phyloP scores from a whole-genome alignment of 2,329 filamentous ascomycete species.

The Cercospora berteroae region DNA sequence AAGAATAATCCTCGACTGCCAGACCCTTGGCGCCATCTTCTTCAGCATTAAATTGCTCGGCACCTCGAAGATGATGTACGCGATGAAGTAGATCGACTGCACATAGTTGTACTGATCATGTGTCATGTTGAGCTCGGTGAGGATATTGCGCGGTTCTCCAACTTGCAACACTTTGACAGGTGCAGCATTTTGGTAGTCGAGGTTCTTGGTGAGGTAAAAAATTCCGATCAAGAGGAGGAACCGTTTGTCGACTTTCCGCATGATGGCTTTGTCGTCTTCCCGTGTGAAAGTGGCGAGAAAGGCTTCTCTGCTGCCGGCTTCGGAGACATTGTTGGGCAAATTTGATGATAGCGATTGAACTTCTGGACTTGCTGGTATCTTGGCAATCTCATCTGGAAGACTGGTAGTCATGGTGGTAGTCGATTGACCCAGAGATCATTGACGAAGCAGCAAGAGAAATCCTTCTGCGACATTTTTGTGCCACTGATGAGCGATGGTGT shows the following conservation, averaged over 20 bases:
- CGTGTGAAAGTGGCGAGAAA: conserved; percentile 43
- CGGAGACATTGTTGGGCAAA: conserved; percentile 16
- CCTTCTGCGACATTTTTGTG: background rate
- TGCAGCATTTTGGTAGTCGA: conserved; percentile 45
- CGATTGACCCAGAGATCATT: background rate
- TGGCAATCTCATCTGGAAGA: background rate
- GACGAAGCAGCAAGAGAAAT: background rate
- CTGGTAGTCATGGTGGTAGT: background rate
- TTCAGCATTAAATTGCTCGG: conserved; percentile 42
- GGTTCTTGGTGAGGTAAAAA: conserved; percentile 47
- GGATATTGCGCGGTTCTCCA: conserved; percentile 40
- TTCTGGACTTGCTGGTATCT: background rate
- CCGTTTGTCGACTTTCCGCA: conserved; percentile 43
- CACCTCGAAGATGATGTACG: conserved; percentile 39
- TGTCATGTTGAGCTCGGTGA: conserved; percentile 44
- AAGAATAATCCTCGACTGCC: conserved; percentile 44
- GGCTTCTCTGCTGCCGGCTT: conserved; percentile 25
- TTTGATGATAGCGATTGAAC: background rate
- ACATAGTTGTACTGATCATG: conserved; percentile 43
- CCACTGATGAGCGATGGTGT: background rate
- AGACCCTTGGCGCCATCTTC: conserved; percentile 39
- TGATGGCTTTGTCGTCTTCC: conserved; percentile 41
- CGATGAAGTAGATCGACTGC: conserved; percentile 40
- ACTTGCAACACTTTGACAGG: conserved; percentile 47
- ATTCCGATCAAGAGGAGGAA: conserved; percentile 43